Conservation (phyloP, 2,329 filamentous ascomycete species). For the Corniculantispora saksenae region DNA sequence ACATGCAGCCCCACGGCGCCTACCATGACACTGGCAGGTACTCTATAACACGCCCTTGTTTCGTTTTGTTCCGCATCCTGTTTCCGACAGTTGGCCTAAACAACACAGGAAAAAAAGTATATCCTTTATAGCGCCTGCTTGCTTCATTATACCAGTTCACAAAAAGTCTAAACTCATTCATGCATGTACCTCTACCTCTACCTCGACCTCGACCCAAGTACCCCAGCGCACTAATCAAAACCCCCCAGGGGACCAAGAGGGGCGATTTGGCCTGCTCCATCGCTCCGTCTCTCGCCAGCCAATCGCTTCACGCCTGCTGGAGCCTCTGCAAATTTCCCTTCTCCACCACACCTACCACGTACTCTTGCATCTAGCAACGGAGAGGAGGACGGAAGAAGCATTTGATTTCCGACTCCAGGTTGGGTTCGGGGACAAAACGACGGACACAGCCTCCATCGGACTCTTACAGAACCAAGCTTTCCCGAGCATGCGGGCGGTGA, state of each 20-base stretch:
- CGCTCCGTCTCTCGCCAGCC: neutral
- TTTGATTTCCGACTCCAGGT: too few relatives aligned
- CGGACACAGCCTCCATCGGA: too few relatives aligned
- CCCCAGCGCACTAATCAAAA: conserved; percentile 5
- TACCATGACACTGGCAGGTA: neutral
- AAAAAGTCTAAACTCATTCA: too few relatives aligned
- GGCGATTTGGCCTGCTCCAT: neutral
- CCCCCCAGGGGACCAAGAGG: neutral
- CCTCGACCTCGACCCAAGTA: neutral
- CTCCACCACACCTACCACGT: neutral
- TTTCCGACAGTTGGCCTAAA: too few relatives aligned
- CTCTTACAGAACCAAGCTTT: too few relatives aligned
- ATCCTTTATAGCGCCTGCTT: neutral
- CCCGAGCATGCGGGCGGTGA: too few relatives aligned
- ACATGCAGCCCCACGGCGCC: neutral
- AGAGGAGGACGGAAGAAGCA: too few relatives aligned
- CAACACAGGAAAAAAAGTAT: neutral
- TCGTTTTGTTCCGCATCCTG: neutral
- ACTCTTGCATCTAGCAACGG: neutral
- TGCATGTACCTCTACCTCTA: neutral
- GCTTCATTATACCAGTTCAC: too few relatives aligned
- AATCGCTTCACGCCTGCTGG: neutral
- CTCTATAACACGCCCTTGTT: neutral
- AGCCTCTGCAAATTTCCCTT: conserved; percentile 4
- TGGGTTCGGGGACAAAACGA: too few relatives aligned